These are phyloP conservation scores for Collybia sordida DNA, from an alignment of 768 basidiomycete genomes.

Conservation along the genomic window DNA sequence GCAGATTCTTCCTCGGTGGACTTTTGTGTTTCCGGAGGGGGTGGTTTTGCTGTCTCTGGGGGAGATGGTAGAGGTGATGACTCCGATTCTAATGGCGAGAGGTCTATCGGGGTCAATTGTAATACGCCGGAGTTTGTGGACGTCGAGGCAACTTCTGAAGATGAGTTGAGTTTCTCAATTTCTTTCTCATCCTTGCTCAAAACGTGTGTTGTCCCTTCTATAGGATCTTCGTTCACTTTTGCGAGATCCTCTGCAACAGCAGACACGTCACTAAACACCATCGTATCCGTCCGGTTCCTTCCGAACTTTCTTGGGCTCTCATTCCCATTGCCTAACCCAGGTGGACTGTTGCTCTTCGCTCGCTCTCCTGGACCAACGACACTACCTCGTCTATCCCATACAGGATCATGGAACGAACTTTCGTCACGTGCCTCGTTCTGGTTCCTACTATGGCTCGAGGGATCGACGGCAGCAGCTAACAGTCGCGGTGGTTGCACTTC, in stretches of 20 bases:
- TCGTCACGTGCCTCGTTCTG: neutral
- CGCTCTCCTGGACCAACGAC: slow-evolving; percentile 5
- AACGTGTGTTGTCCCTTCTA: neutral
- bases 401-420: neutral
- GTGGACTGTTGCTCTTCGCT: slow-evolving; percentile 20
- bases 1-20: neutral
- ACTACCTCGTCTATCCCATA: neutral
- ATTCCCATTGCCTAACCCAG: slow-evolving; percentile 18
- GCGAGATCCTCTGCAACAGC: slow-evolving; percentile 33
- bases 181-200: neutral
- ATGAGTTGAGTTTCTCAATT: no score
- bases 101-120: no score
- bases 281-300: slow-evolving; percentile 68
- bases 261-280: slow-evolving; percentile 57
- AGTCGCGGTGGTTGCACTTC: slow-evolving; percentile 38
- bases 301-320: slow-evolving; percentile 48
- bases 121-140: no score
- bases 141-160: no score
- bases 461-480: slow-evolving; percentile 39
- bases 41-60: neutral
- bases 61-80: no score
- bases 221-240: slow-evolving; percentile 5
- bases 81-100: no score
- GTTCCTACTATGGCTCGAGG: slow-evolving; percentile 7
- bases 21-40: neutral